phyloP scores from a whole-genome alignment of 2,329 filamentous ascomycete genomes.

The Monilinia polystroma region DNA sequence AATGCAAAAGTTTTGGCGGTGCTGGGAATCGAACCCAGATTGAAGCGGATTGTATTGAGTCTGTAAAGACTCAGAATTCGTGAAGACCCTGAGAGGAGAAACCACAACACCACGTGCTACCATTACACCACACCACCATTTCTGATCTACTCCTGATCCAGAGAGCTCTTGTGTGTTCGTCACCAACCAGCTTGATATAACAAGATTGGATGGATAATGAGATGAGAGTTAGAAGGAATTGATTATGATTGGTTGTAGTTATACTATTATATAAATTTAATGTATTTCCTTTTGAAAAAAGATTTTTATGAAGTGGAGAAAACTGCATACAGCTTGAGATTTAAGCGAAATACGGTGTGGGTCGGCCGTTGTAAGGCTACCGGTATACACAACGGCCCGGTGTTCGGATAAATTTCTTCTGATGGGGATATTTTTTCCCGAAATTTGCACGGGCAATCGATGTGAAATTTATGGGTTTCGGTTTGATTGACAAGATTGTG shows the following conservation, averaged over 20 bases:
- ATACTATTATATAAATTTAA: background rate
- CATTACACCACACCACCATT: constrained; percentile 24
- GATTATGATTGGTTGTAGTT: background rate
- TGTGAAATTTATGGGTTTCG: background rate
- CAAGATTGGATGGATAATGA: background rate
- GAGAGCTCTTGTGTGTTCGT: background rate
- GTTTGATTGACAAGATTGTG: too few species aligned
- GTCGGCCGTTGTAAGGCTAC: constrained; percentile 3
- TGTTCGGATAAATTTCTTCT: background rate
- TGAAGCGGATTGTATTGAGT: constrained; percentile 8
- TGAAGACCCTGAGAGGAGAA: constrained; percentile 17
- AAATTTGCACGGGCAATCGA: background rate
- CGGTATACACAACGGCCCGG: background rate
- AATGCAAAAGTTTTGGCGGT: constrained; percentile 11
- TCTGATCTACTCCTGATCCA: fast-evolving
- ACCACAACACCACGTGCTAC: constrained; percentile 24
- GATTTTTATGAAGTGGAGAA: background rate
- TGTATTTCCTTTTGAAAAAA: background rate
- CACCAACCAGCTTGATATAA: constrained; percentile 7
- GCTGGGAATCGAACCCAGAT: constrained; percentile 25
- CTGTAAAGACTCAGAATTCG: background rate
- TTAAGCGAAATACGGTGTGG: constrained; percentile 9
- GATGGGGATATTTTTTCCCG: background rate
- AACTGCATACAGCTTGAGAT: background rate
- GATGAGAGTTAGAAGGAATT: background rate